phyloP scores from a whole-genome alignment of 257 asterid species.

The Anisodus tanguticus region DNA sequence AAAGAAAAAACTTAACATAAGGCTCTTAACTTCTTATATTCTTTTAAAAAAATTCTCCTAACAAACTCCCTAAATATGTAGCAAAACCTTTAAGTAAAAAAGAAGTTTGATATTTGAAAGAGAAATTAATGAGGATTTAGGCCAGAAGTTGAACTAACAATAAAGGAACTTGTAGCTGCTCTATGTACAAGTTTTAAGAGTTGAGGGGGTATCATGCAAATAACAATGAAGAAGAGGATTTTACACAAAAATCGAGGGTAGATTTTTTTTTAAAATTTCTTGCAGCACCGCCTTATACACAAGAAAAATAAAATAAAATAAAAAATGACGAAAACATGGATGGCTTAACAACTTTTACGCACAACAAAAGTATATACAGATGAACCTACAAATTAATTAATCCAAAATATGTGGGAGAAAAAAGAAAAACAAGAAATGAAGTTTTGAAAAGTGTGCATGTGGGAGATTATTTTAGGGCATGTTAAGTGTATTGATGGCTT shows the following conservation, averaged over 20 bases:
- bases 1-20: too few relatives aligned
- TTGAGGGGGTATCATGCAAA: background rate
- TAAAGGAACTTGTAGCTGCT: background rate
- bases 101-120: too few relatives aligned
- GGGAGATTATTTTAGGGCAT: background rate
- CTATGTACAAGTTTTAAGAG: background rate
- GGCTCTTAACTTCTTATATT: too few relatives aligned
- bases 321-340: background rate
- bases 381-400: conserved; percentile 17
- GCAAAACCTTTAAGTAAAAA: too few relatives aligned
- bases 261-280: too few relatives aligned
- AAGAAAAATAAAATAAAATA: too few relatives aligned
- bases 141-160: too few relatives aligned
- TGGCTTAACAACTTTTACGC: conserved; percentile 18
- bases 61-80: too few relatives aligned
- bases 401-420: background rate
- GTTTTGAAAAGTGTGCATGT: background rate
- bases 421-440: background rate
- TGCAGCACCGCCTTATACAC: background rate
- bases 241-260: background rate
- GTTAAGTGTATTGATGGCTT: background rate
- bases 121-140: too few relatives aligned
- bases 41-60: too few relatives aligned
- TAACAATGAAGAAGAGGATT: background rate
- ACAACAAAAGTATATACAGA: background rate